These are phyloP conservation scores for Pseudogymnoascus sp. DNA, from an alignment of 2,329 filamentous ascomycete genomes.

Conservation along the genomic window DNA sequence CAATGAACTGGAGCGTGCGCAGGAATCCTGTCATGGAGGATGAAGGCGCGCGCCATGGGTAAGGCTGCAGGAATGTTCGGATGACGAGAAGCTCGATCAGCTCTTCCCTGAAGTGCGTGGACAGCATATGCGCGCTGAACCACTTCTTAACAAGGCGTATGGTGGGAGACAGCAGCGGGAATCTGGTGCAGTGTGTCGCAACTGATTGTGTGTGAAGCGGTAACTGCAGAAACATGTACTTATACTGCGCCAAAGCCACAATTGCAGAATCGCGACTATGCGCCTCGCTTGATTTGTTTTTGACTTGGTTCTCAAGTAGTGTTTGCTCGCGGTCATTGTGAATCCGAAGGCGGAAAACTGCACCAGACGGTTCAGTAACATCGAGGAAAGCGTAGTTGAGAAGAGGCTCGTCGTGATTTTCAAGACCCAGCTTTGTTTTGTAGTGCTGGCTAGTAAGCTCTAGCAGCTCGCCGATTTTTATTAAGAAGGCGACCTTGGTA, in stretches of 20 bases:
- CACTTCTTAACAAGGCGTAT: slow-evolving; percentile 83
- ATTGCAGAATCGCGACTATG: slow-evolving; percentile 61
- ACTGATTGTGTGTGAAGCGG: slow-evolving; percentile 78
- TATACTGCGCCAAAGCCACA: slow-evolving; percentile 60
- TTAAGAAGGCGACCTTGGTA: slow-evolving; percentile 81
- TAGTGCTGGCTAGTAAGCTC: slow-evolving; percentile 52
- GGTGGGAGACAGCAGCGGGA: slow-evolving; percentile 69
- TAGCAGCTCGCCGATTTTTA: slow-evolving; percentile 58
- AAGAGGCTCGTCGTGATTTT: slow-evolving; percentile 60
- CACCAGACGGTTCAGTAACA: slow-evolving; percentile 62
- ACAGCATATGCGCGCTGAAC: slow-evolving; percentile 77
- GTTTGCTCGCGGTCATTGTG: slow-evolving; percentile 81
- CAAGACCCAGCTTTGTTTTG: slow-evolving; percentile 66
- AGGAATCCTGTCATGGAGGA: slow-evolving; percentile 74
- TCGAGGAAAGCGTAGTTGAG: slow-evolving; percentile 80
- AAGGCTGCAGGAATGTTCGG: slow-evolving; percentile 69
- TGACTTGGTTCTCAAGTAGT: slow-evolving; percentile 69
- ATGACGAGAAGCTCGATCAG: slow-evolving; percentile 76
- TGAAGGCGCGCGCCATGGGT: slow-evolving; percentile 71
- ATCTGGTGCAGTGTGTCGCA: slow-evolving; percentile 69
- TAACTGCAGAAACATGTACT: slow-evolving; percentile 60
- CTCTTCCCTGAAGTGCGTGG: slow-evolving; percentile 67
- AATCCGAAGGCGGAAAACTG: slow-evolving; percentile 76
- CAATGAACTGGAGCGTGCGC: slow-evolving; percentile 68
- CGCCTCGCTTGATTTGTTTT: slow-evolving; percentile 61